These are phyloP conservation scores for Microdochium trichocladiopsis DNA, from an alignment of 2,329 filamentous ascomycete species.

Conservation along the genomic window DNA sequence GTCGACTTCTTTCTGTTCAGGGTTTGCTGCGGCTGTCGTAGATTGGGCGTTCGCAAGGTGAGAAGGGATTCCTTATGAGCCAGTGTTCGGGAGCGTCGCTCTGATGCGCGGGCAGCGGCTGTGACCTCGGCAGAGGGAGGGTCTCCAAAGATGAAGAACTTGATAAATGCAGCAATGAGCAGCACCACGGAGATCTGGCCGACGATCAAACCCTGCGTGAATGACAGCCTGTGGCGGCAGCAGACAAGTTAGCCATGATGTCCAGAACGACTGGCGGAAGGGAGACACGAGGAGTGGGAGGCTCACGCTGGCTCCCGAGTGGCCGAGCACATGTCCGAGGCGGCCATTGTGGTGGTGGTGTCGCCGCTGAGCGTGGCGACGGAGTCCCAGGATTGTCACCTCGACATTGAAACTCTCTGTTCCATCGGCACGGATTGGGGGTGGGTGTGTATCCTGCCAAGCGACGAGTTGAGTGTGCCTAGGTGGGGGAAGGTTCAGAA, in stretches of 20 bases:
- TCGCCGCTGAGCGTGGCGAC: constrained; percentile 5
- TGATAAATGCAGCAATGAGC: constrained; percentile 90
- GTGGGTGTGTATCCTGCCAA: neutral
- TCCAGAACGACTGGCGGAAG: constrained; percentile 2
- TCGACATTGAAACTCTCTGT: neutral
- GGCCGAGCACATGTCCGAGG: constrained; percentile 21
- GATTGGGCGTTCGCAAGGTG: constrained; percentile 44
- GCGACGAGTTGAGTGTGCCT: no score
- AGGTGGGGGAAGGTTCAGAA: no score
- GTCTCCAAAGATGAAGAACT: constrained; percentile 99
- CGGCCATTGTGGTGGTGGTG: constrained; percentile 10
- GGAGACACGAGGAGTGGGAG: constrained; percentile 1
- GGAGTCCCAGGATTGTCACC: constrained; percentile 1
- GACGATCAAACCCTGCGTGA: constrained; percentile 87
- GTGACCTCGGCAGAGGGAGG: constrained; percentile 77
- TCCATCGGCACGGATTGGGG: neutral
- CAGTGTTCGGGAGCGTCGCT: constrained; percentile 65
- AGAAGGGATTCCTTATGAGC: constrained; percentile 71
- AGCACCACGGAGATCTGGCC: constrained; percentile 91
- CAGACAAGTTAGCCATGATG: constrained; percentile 2
- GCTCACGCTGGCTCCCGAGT: constrained; percentile 24
- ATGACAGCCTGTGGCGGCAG: constrained; percentile 60
- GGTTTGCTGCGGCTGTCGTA: constrained; percentile 30
- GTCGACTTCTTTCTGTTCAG: constrained; percentile 62
- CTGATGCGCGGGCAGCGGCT: constrained; percentile 66